A percentile compares a stretch with the other conserved stretches of the same genome.
Conservation (phyloP, 257 asterid species). For the Dorcoceras hygrometricum region DNA sequence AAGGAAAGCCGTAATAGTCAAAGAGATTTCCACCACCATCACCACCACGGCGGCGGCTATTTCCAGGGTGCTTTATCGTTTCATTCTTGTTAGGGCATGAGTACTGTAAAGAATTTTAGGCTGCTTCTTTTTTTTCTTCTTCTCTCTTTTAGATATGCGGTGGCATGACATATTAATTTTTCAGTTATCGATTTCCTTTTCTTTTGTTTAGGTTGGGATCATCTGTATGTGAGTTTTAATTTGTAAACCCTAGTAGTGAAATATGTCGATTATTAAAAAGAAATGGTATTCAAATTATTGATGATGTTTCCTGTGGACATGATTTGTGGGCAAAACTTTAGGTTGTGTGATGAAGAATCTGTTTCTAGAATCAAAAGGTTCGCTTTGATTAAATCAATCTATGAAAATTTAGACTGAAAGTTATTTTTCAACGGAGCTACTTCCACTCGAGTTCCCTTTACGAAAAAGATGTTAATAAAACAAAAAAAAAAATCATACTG, state of each 20-base stretch:
- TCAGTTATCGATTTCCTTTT: no score
- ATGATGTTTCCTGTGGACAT: no score
- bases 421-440: background rate
- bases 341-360: background rate
- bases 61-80: conserved; percentile 30
- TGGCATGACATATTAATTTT: background rate
- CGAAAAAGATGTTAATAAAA: background rate
- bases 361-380: background rate
- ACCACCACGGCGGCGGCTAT: conserved; percentile 25
- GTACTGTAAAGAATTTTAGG: background rate
- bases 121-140: no score
- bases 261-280: background rate
- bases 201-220: background rate
- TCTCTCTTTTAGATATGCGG: background rate
- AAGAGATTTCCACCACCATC: conserved; percentile 18
- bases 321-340: background rate
- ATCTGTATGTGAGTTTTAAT: background rate
- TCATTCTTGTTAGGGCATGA: conserved; percentile 26
- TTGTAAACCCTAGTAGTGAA: background rate
- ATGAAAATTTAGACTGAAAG: background rate
- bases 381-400: no score
- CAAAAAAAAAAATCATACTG: no score
- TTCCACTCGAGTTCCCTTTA: background rate
- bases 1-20: conserved; percentile 25
- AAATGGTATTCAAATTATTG: no score